Conservation (phyloP, 208 protist species). For the Leishmania aethiopica region DNA sequence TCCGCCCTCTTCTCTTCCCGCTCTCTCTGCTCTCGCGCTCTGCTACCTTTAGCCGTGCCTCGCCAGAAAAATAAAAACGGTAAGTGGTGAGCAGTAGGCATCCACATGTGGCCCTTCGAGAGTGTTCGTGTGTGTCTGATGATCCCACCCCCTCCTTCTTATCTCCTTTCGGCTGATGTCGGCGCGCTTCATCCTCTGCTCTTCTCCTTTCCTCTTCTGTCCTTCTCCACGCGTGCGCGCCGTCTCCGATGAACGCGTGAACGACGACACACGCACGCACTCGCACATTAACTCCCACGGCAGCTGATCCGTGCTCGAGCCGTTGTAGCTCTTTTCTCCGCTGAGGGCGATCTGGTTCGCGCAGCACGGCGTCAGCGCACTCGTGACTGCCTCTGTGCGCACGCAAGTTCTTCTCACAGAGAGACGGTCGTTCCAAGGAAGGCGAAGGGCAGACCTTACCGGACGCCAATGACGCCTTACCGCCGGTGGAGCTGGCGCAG, state of each 20-base stretch:
- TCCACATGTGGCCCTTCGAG: no score
- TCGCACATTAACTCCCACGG: neutral
- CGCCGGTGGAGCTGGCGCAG: constrained; percentile 29
- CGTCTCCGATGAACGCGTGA: neutral
- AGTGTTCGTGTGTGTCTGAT: neutral
- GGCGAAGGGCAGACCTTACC: no score
- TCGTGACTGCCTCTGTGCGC: neutral
- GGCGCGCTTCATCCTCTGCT: no score
- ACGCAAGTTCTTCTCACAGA: neutral
- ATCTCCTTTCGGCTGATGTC: neutral
- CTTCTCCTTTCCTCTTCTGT: neutral
- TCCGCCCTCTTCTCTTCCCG: neutral
- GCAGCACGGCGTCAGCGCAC: neutral
- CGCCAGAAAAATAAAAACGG: neutral
- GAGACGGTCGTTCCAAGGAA: neutral
- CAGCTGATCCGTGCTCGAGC: neutral
- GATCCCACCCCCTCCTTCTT: neutral
- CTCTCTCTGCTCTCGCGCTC: constrained; percentile 6
- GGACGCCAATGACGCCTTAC: constrained; percentile 1
- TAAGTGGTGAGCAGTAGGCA: no score
- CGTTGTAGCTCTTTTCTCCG: neutral
- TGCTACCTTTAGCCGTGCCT: neutral
- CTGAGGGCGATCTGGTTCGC: neutral
- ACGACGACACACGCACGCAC: neutral
- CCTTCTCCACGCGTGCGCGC: neutral